phyloP scores from a whole-genome alignment of 192 early-diverging fungal species.

The Martensiomyces pterosporus region DNA sequence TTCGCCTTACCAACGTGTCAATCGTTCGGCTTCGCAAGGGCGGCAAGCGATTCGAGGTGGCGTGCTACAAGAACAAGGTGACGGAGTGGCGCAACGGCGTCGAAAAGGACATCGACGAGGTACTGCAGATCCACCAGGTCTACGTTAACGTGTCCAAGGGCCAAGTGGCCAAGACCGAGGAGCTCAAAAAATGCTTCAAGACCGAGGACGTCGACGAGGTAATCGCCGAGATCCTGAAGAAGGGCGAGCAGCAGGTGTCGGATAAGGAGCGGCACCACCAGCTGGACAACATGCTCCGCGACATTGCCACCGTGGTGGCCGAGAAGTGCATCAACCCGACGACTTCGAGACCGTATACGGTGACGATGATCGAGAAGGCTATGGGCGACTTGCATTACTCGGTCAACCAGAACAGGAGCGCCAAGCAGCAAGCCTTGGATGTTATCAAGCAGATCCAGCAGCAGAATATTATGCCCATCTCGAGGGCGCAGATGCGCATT shows the following conservation, averaged over 20 bases:
- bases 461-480: constrained; percentile 84
- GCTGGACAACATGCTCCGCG: constrained; percentile 75
- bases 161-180: constrained; percentile 84
- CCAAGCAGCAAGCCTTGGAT: constrained; percentile 87
- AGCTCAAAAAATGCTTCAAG: constrained; percentile 82
- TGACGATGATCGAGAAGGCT: constrained; percentile 98
- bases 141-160: constrained; percentile 98
- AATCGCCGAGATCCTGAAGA: constrained; percentile 80
- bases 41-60: constrained; percentile 97
- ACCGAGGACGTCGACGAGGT: constrained; percentile 83
- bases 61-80: constrained; percentile 99
- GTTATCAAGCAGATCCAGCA: constrained; percentile 92
- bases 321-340: constrained; percentile 95
- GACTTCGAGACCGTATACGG: constrained; percentile 91
- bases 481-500: constrained; percentile 89
- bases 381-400: constrained; percentile 92
- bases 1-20: constrained; percentile 93
- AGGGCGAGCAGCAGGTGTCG: constrained; percentile 95
- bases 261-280: constrained; percentile 92
- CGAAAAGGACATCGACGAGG: constrained; percentile 95
- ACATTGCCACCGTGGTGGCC: constrained; percentile 94
- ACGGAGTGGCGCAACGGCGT: constrained; percentile 90
- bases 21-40: constrained; percentile 93
- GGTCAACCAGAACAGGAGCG: constrained; percentile 80
- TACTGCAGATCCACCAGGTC: constrained; percentile 90